Evolutionary conservation across 1,284 basidiomycete species (phyloP), one percentile per base, ranked within the genome.

Genomic region (Malassezia pachydermatis): DNA sequence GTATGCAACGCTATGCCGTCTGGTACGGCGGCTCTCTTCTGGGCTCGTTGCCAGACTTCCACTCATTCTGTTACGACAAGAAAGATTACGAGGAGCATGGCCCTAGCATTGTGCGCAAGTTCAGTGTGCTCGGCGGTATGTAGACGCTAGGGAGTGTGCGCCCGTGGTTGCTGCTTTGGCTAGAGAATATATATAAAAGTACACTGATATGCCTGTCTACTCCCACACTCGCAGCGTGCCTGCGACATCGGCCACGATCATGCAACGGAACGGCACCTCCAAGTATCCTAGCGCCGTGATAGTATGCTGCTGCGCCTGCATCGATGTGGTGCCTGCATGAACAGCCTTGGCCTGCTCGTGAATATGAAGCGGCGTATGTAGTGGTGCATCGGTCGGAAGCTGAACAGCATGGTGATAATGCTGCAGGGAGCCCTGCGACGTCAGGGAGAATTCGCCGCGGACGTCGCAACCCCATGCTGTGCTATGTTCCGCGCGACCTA

Each of bases 61-160:
- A 94, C 76, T 83, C 83, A n/a, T 92, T 84, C 50, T 94, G 89
- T 75, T 89, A 95, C 76, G 89, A 87, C 55, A 92, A 94, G 74
- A 87, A 86, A 14, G 88, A 96, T 68, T 96, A 96, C 72, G 88
- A 96, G 70, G 92, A 98, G 75, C 82, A 92, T 61, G 90, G 92
- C 14, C 90, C 92, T 8, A 88, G 86, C 68, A 90, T 96, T 62
- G 89, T 88, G 10, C 51, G 63, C 20, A 66, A 66, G 48, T 66
- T 66, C 46, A 56, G 52, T 30, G 63, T 66, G 14, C 62, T 66
- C 54, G 63, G 63, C 13, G 55, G 62, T 35, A 58, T 66, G 2
- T 65, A 54, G 37, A 23, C 25, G 41, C n/a, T n/a, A n/a, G n/a
- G n/a, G n/a, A n/a, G n/a, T n/a, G n/a, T n/a, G n/a, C n/a, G n/a